Base-by-base conservation (phyloP, 176 grass and related monocot genomes). In the Thalia dealbata region DNA sequence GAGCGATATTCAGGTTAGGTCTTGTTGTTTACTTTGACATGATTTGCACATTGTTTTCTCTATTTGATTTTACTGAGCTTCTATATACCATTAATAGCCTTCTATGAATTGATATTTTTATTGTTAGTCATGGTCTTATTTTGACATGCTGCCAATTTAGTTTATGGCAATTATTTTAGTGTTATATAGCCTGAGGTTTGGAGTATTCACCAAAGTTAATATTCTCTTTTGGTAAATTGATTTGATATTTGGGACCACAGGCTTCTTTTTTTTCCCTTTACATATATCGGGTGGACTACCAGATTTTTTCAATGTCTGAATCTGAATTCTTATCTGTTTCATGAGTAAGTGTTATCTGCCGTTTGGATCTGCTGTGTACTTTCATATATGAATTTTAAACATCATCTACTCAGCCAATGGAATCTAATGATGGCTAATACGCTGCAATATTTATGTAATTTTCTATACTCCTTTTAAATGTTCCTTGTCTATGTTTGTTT, bases 1-100 rank as follows among this genome's bases (percentile, higher is more conserved):
- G 95, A 97, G 85, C 11, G 90, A 97, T 88, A 76, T 91, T 70
- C 87, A 92, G 76, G 95, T 97, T 52, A 71, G 75, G 27, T 52
- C 21, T 21, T 45, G 22, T 52, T 27, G 28, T 19, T 42, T 11
- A 15, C 52, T 54, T 1, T 8, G 15, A 76, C 21, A 43, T 14
- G 29, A 21, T 30, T 44, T 1, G 22, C 26, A 22, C 19, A 22
- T 69, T 43, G 38, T 22, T 69, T 22, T 38, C 23, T 69, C 41
- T 23, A 13, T 58, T 23, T 69, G 38, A 69, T 45, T 24, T 43
- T 45, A 1, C 7, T 67, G 64, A 38, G 16, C 27, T 41, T 69
- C 18, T 29, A 38, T 69, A 66, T 28, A 38, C 32, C 14, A 16
- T 50, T 35, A 6, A 30, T 21, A 19, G 14, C 25, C 51, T 35